A percentile compares a stretch with the other conserved stretches of the same genome.
phyloP scores from a whole-genome alignment of 192 early-diverging fungal genomes.

The Blastocladiella britannica region DNA sequence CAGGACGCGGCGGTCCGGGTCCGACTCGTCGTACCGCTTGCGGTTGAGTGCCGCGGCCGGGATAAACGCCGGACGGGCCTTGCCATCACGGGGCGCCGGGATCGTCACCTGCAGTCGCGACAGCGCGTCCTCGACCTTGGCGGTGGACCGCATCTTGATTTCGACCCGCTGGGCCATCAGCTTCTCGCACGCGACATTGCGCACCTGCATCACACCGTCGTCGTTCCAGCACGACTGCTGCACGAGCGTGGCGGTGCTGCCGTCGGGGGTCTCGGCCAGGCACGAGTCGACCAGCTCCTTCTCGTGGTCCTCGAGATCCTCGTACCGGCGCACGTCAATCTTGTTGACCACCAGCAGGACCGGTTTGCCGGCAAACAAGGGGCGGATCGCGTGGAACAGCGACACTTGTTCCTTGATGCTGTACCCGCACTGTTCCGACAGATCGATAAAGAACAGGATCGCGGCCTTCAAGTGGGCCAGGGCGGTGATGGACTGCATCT shows the following conservation, averaged over 20 bases:
- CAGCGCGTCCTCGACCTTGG: conserved; percentile 75
- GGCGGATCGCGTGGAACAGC: conserved; percentile 88
- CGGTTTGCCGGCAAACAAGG: conserved; percentile 97
- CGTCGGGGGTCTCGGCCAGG: conserved; percentile 26
- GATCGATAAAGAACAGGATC: conserved; percentile 93
- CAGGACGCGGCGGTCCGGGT: conserved; percentile 60
- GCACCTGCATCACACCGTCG: conserved; percentile 90
- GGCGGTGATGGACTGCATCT: conserved; percentile 99
- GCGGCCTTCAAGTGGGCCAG: conserved; percentile 90
- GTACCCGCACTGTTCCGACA: conserved; percentile 98
- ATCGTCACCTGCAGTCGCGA: conserved; percentile 90
- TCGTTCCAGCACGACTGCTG: conserved; percentile 84
- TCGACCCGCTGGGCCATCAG: conserved; percentile 82
- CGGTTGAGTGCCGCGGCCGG: conserved; percentile 49
- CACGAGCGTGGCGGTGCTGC: conserved; percentile 46
- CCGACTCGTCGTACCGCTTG: conserved; percentile 51
- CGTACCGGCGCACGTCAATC: conserved; percentile 70
- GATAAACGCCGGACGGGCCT: conserved; percentile 58
- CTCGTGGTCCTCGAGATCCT: conserved; percentile 51
- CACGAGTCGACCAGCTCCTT: conserved; percentile 41
- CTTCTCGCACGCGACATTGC: conserved; percentile 81
- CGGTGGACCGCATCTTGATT: conserved; percentile 66
- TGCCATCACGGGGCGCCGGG: conserved; percentile 66
- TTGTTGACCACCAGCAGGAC: conserved; percentile 87
- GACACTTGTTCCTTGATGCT: conserved; percentile 71